Conservation (phyloP, 2,329 filamentous ascomycete species). For the Penicillium sp. region DNA sequence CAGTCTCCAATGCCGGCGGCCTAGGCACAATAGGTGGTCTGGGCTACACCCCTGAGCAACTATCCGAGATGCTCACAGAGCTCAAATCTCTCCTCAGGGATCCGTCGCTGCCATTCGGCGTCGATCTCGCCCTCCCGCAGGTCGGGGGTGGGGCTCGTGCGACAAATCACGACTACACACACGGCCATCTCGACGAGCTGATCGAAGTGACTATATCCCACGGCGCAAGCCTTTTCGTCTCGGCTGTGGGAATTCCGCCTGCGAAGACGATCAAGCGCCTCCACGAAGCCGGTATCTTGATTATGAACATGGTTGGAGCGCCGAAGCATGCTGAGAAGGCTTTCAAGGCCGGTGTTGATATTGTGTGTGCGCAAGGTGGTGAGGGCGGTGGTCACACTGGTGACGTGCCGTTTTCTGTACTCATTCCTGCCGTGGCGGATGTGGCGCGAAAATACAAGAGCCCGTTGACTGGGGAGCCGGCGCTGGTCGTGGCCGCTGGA, state of each 20-base stretch:
- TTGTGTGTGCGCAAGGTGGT: conserved; percentile 88
- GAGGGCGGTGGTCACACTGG: conserved; percentile 94
- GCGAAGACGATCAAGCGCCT: conserved; percentile 70
- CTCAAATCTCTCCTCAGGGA: conserved; percentile 72
- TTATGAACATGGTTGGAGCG: conserved; percentile 98
- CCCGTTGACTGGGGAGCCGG: conserved; percentile 67
- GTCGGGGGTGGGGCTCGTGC: conserved; percentile 79
- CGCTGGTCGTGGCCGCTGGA: conserved; percentile 84
- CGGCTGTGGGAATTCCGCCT: conserved; percentile 84
- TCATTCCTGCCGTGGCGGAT: conserved; percentile 85
- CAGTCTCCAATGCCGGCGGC: conserved; percentile 85
- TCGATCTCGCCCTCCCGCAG: conserved; percentile 89
- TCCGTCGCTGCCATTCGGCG: conserved; percentile 77
- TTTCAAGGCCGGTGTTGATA: conserved; percentile 80
- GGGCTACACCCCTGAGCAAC: conserved; percentile 71
- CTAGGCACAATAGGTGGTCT: conserved; percentile 65
- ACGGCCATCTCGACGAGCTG: conserved; percentile 82
- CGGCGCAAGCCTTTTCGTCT: conserved; percentile 82
- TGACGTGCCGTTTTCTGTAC: conserved; percentile 79
- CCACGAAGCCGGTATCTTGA: conserved; percentile 74
- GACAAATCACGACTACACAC: conserved; percentile 95
- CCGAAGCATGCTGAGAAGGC: conserved; percentile 91
- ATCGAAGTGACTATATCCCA: conserved; percentile 83
- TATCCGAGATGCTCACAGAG: conserved; percentile 80
- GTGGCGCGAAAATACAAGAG: conserved; percentile 73